Conservation (phyloP, 1,139 yeast species). For the Yamadazyma blattariae region DNA sequence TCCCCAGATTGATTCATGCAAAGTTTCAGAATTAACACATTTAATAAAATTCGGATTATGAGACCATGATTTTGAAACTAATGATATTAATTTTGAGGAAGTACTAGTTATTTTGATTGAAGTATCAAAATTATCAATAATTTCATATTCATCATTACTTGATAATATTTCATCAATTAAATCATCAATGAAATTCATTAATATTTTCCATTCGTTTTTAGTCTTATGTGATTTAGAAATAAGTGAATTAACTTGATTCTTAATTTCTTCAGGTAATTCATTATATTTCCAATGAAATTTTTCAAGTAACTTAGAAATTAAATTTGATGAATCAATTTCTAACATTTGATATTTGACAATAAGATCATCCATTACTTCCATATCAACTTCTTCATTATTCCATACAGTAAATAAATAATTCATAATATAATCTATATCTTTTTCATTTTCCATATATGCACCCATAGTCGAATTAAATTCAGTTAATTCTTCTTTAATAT, state of each 20-base stretch:
- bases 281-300: slow-evolving; percentile 8
- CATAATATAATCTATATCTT: slow-evolving; percentile 25
- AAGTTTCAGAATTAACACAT: slow-evolving; percentile 1
- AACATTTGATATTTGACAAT: slow-evolving; percentile 26
- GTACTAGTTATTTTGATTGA: background rate
- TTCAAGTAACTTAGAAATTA: slow-evolving; percentile 7
- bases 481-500: slow-evolving; percentile 3
- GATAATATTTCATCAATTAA: background rate
- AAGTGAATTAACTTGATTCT: slow-evolving; percentile 8
- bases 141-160: background rate
- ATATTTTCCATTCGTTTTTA: slow-evolving; percentile 15
- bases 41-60: slow-evolving; percentile 5
- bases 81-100: background rate
- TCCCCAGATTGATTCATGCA: slow-evolving; percentile 15
- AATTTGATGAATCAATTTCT: slow-evolving; percentile 11
- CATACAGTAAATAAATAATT: slow-evolving; percentile 18
- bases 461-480: slow-evolving; percentile 18
- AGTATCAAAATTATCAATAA: background rate
- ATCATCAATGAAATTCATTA: slow-evolving; percentile 11
- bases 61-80: slow-evolving; percentile 4
- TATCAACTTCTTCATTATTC: slow-evolving; percentile 8
- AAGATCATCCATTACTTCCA: slow-evolving; percentile 28
- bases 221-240: slow-evolving; percentile 5
- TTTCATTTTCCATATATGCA: slow-evolving; percentile 22
- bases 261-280: slow-evolving; percentile 9